phyloP scores from a whole-genome alignment of 306 rosid genomes.

The Biancaea sappan region DNA sequence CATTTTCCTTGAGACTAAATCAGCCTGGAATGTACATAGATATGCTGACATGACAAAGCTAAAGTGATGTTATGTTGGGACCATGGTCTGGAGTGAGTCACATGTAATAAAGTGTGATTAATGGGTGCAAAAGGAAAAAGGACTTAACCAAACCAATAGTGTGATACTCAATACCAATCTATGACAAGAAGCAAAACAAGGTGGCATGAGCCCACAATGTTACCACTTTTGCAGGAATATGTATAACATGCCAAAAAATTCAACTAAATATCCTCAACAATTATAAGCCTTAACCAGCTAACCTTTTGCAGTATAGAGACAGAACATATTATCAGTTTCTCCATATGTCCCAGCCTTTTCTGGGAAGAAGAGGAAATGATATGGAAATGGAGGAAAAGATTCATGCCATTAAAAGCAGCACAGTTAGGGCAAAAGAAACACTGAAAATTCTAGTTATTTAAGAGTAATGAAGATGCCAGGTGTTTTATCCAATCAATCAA shows the following conservation, averaged over 20 bases:
- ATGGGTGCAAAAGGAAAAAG: conserved; percentile 50
- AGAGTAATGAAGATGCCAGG: conserved; percentile 45
- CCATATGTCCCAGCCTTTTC: conserved; percentile 35
- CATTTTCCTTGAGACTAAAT: conserved; percentile 23
- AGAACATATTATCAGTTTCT: conserved; percentile 44
- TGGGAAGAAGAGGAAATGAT: conserved; percentile 34
- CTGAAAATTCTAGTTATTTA: neutral
- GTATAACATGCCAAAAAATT: conserved; percentile 54
- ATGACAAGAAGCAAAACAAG: conserved; percentile 58
- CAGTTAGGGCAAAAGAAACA: neutral
- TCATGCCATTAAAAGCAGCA: neutral
- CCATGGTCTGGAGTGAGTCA: conserved; percentile 48
- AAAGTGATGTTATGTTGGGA: conserved; percentile 48
- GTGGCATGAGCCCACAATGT: conserved; percentile 56
- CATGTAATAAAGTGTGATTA: conserved; percentile 55
- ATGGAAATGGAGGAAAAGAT: neutral
- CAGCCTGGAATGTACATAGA: conserved; percentile 34
- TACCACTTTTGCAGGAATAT: conserved; percentile 49
- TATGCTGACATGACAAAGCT: conserved; percentile 38
- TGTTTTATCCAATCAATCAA: conserved; percentile 68
- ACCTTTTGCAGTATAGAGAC: conserved; percentile 46
- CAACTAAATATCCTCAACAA: conserved; percentile 45
- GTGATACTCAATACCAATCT: conserved; percentile 48
- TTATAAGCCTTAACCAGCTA: conserved; percentile 42
- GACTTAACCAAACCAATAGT: conserved; percentile 38